Conservation (phyloP, 805 yeast species). For the Priceomyces melissophilus region DNA sequence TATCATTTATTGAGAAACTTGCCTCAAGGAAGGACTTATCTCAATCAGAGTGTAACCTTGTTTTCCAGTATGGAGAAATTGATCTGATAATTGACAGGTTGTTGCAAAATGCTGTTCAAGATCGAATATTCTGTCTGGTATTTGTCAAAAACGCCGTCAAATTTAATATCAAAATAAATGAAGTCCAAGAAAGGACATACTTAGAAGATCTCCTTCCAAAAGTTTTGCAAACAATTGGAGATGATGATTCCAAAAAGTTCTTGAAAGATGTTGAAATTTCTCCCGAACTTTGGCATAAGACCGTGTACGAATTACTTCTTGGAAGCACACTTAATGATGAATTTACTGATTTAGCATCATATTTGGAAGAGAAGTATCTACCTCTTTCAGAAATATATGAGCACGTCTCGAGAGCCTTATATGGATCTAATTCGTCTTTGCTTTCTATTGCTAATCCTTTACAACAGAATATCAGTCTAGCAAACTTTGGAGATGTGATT, state of each 20-base stretch:
- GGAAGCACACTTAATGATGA: conserved; percentile 7
- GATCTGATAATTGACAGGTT: conserved; percentile 16
- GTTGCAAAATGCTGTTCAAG: conserved; percentile 8
- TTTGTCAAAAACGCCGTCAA: conserved; percentile 12
- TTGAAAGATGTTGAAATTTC: conserved; percentile 5
- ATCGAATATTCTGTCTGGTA: conserved; percentile 8
- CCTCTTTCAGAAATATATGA: conserved; percentile 25
- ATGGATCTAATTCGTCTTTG: conserved; percentile 14
- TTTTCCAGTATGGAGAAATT: conserved; percentile 16
- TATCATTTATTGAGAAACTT: conserved; percentile 26
- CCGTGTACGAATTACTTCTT: conserved; percentile 11
- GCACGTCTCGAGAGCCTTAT: conserved; percentile 10
- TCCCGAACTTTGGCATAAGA: conserved; percentile 5
- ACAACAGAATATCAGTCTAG: conserved; percentile 36
- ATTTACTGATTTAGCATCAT: conserved; percentile 10
- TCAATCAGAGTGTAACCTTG: conserved; percentile 17
- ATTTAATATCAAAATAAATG: background rate
- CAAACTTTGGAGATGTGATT: conserved; percentile 1
- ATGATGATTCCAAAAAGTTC: conserved; percentile 10
- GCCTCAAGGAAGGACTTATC: conserved; percentile 20
- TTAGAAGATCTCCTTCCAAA: conserved; percentile 1
- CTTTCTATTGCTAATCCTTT: conserved; percentile 48
- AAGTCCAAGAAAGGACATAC: background rate
- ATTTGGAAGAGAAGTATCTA: conserved; percentile 7
- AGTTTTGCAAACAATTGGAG: conserved; percentile 14